These are phyloP conservation scores for Macrolepiota fuliginosa DNA, from an alignment of 768 basidiomycete species.

Conservation along the genomic window DNA sequence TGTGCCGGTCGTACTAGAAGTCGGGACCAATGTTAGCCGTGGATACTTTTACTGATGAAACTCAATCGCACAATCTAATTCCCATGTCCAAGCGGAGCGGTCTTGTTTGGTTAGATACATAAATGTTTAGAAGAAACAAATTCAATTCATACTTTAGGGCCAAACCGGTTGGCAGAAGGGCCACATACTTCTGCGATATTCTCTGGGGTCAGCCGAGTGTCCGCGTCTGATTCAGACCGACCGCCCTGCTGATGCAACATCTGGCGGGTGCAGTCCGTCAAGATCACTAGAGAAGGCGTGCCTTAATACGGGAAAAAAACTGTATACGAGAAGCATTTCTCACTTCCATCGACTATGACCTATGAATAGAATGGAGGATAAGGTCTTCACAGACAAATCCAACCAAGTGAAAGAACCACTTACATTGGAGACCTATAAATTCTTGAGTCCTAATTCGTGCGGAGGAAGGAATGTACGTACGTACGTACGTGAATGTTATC, in stretches of 20 bases:
- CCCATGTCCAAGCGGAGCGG: conserved; percentile 76
- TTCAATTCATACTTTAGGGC: not conserved
- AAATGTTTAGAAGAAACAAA: conserved; percentile 46
- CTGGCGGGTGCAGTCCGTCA: conserved; percentile 28
- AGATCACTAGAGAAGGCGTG: conserved; percentile 27
- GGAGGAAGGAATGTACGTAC: conserved; percentile 54
- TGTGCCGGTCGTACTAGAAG: conserved; percentile 41
- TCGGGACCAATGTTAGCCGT: not conserved
- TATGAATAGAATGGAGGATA: conserved; percentile 21
- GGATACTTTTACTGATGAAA: not conserved
- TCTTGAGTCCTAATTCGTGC: conserved; percentile 17
- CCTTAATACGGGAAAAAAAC: not conserved
- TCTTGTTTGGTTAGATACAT: conserved; percentile 68
- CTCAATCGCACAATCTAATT: conserved; percentile 67
- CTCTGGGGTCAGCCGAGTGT: conserved; percentile 54
- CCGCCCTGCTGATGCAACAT: conserved; percentile 22
- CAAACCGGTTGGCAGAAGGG: not conserved
- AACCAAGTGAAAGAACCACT: not conserved
- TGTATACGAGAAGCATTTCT: conserved; percentile 13
- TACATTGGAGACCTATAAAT: conserved; percentile 6
- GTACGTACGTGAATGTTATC: conserved; percentile 77
- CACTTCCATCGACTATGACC: conserved; percentile 70
- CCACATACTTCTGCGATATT: conserved; percentile 64
- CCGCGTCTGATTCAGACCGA: conserved; percentile 42
- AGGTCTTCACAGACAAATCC: not conserved